Base-by-base conservation (phyloP, 2,329 filamentous ascomycete genomes). In the Neofusicoccum sp. region DNA sequence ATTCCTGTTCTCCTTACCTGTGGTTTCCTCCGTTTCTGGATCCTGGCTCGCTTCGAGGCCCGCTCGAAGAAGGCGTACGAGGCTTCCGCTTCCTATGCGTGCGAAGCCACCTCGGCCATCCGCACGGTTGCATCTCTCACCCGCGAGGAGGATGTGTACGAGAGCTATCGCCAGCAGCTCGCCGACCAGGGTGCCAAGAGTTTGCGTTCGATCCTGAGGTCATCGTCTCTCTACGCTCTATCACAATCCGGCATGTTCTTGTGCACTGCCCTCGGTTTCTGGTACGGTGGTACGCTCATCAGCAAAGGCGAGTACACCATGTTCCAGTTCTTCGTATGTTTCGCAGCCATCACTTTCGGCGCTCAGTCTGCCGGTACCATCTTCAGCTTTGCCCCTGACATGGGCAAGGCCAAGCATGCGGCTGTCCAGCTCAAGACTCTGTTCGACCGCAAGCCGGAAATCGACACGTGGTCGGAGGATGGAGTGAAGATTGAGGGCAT, bases 241-340 rank as follows among this genome's bases (percentile, higher is more conserved):
- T 90, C 91, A 0, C 93, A 97, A 76, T 92, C 89, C 0, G 79
- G 96, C 62, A 85, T 90, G 63, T 95, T 96, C 77, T 80, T 92
- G 41, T 90, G 88, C 66, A 65, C 64, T 58, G 92, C 92, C 0
- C 84, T 97, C 3, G 92, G 89, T 1, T 97, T 97, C 80, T 97
- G 91, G 91, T 96, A 95, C 69, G 92, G 92, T 63, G 90, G 91
- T 28, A 89, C 83, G 0, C 79, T 96, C 33, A 88, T 96, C 57
- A 87, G 83, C 30, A 82, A 82, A 61, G 70, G 76, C 47, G 89
- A 96, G 72, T 93, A 95, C 73, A 61, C 45, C 1, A 82, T 91
- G 68, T 93, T 93, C 74, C 89, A 93, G 66, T 98, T 98, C 82
- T 98, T 97, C 77, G 81, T 96, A 48, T 92, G 90, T 69, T 97